Evolutionary conservation across 257 asterid genomes (phyloP), one percentile per base, ranked within the genome.

Genomic region (Solanum etuberosum): DNA sequence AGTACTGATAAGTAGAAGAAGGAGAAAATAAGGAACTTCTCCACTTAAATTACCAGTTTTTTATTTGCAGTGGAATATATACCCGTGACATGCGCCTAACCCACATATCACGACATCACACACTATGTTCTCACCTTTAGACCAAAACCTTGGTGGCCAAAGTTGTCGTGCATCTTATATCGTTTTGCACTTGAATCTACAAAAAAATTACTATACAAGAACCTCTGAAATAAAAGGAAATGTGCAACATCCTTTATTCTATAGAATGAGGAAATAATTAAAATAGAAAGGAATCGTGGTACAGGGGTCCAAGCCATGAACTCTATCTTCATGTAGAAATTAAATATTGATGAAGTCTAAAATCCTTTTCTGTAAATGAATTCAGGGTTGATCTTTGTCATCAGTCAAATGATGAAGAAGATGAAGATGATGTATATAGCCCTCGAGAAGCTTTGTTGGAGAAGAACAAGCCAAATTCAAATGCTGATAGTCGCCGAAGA

Each of bases 341-440:
- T 9, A 80, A 80, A 29, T 80, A 80, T 80, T 46, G 9, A 80
- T 78, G 25, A 2, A 25, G 48, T 78, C 27, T 80, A 29, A 48
- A 48, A 80, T 80, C 37, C 74, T 86, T 51, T 83, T 73, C 13
- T 77, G 42, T 34, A 74, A 81, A 90, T 90, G 88, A 83, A 89
- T 92, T 93, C 82, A 97, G 99, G 99, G 98, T 97, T 84, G 99
- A 97, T 91, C 98, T 97, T 84, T 95, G 98, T 88, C 99, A 97
- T 92, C 97, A 94, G 89, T 87, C 96, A 86, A 92, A 90, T 73
- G 99, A 94, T 23, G 94, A 91, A 27, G 99, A 94, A 12, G 98
- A 97, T 68, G 99, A 97, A 59, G 99, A 97, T 73, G 98, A 94
- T 6, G 97, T 87, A 65, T 91, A 88, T 87, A 88, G 89, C 89